Evolutionary conservation across 2,329 filamentous ascomycete genomes (phyloP).

Genomic region (Thelonectria rubi): DNA sequence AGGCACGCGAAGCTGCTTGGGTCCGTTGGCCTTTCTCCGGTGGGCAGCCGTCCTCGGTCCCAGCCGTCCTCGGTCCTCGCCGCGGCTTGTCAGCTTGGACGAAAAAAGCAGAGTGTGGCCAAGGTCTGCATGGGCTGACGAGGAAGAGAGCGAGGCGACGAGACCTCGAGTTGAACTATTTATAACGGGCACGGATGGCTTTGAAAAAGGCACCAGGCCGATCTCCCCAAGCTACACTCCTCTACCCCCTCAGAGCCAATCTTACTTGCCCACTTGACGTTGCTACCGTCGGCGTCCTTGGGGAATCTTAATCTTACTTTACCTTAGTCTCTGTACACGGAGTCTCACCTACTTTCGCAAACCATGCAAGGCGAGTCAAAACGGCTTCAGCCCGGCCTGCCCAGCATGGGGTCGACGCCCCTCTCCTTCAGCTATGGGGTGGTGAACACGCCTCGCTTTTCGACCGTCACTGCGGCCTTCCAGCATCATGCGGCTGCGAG

Average conservation of each 20-base stretch:
- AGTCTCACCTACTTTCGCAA: constrained; percentile 12
- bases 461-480: constrained; percentile 50
- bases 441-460: constrained; percentile 32
- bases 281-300: not conserved
- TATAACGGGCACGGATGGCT: not conserved
- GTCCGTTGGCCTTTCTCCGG: not conserved
- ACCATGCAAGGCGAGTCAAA: constrained; percentile 27
- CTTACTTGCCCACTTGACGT: not conserved
- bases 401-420: constrained; percentile 24
- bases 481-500: constrained; percentile 48
- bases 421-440: constrained; percentile 36
- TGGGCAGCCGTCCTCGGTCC: not conserved
- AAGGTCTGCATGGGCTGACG: not conserved
- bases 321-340: not conserved
- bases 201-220: not conserved
- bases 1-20: not conserved
- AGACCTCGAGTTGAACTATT: not conserved
- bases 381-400: constrained; percentile 6
- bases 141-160: not conserved
- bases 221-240: constrained; percentile 4
- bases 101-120: constrained; percentile 1
- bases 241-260: not conserved
- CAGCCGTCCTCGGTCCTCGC: not conserved
- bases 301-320: not conserved
- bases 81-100: not conserved